Conservation (phyloP, 2,329 filamentous ascomycete genomes). For the Colletotrichum liriopes region DNA sequence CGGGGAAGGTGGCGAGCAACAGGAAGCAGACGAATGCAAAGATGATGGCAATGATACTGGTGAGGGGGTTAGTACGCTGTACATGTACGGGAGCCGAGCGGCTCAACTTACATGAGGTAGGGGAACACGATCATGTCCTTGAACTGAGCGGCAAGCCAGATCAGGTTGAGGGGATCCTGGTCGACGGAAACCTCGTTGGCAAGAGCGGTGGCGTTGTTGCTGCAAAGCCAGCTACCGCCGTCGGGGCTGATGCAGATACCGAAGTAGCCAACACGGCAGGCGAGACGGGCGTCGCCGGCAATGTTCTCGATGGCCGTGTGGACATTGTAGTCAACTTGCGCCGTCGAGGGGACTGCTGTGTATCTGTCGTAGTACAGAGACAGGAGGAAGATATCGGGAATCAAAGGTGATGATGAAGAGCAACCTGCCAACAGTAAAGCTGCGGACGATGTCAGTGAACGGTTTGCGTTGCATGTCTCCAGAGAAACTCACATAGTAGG, state of each 20-base stretch:
- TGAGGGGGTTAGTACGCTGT: constrained; percentile 35
- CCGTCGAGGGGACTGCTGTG: constrained; percentile 83
- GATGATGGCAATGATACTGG: constrained; percentile 95
- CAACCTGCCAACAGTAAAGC: constrained; percentile 94
- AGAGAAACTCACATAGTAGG: constrained; percentile 82
- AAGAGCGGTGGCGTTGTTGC: constrained; percentile 94
- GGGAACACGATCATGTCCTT: constrained; percentile 99
- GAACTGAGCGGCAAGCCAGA: constrained; percentile 97
- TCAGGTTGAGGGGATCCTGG: constrained; percentile 95
- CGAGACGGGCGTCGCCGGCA: constrained; percentile 85
- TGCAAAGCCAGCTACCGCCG: constrained; percentile 92
- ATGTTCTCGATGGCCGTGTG: constrained; percentile 91
- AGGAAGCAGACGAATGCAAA: constrained; percentile 97
- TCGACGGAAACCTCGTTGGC: constrained; percentile 91
- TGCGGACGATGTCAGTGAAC: constrained; percentile 55
- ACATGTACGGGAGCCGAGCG: constrained; percentile 7
- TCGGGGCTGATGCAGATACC: constrained; percentile 96
- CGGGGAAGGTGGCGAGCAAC: constrained; percentile 95
- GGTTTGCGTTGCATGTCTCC: not conserved
- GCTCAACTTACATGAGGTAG: constrained; percentile 84
- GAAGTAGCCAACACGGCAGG: constrained; percentile 96
- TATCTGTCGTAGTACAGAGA: constrained; percentile 97
- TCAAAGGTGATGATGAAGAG: constrained; percentile 94
- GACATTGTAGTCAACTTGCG: constrained; percentile 92
- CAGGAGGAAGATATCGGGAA: constrained; percentile 96